Percentiles rank a stretch among this genome's conserved stretches.
Conservation (phyloP, 2,329 filamentous ascomycete genomes). For the Aureobasidium sp. region DNA sequence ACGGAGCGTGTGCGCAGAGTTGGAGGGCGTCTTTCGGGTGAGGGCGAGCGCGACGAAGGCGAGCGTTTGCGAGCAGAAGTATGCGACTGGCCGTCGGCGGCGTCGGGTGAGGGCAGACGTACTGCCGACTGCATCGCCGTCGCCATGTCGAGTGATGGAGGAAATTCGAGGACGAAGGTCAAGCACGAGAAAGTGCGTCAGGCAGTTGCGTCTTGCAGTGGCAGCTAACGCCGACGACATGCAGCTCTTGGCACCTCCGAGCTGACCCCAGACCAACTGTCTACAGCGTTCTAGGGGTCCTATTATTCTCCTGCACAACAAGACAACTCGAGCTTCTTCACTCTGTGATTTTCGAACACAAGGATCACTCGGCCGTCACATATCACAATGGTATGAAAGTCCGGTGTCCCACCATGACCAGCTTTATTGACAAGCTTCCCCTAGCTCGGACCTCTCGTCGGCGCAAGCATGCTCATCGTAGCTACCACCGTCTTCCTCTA, state of each 20-base stretch:
- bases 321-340: not conserved
- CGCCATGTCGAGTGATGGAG: conserved; percentile 7
- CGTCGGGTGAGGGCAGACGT: conserved; percentile 14
- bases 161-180: not conserved
- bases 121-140: conserved; percentile 16
- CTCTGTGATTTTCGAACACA: not conserved
- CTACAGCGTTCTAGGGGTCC: not conserved
- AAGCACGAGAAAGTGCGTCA: not conserved
- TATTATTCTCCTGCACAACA: not conserved
- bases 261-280: conserved; percentile 2
- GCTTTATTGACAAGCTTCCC: not conserved
- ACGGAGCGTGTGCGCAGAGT: conserved; percentile 21
- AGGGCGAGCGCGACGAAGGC: conserved; percentile 28
- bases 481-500: conserved; percentile 72
- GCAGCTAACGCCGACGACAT: not conserved
- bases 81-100: conserved; percentile 13
- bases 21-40: conserved; percentile 27
- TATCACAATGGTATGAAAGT: conserved; percentile 14
- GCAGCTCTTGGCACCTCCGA: conserved; percentile 1
- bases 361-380: not conserved
- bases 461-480: conserved; percentile 67
- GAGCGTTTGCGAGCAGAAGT: conserved; percentile 25
- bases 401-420: too few relatives aligned
- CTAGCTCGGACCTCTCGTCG: conserved; percentile 83
- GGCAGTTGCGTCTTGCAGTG: not conserved